phyloP scores from a whole-genome alignment of 805 yeast species.

The Starmerella vaccinii region DNA sequence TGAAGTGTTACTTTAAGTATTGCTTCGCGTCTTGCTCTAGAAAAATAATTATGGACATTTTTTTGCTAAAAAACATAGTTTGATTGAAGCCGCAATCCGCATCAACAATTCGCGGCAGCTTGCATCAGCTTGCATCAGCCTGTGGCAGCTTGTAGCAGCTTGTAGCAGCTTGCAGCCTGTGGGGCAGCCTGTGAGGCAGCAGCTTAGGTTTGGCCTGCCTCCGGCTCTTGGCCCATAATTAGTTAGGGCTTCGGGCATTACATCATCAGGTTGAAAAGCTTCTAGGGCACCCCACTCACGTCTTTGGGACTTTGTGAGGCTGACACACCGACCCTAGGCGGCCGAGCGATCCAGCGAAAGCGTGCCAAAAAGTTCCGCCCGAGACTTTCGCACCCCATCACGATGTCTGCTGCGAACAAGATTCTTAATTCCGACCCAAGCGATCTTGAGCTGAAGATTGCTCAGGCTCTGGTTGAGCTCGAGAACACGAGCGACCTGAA shows the following conservation, averaged over 20 bases:
- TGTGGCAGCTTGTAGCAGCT: too few relatives aligned
- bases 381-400: slow-evolving; percentile 16
- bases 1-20: too few relatives aligned
- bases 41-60: too few relatives aligned
- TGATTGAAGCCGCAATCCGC: too few relatives aligned
- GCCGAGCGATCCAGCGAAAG: background rate
- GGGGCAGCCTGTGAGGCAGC: too few relatives aligned
- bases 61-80: too few relatives aligned
- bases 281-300: background rate
- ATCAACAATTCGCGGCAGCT: too few relatives aligned
- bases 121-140: too few relatives aligned
- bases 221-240: too few relatives aligned
- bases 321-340: slow-evolving; percentile 1
- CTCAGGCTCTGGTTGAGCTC: slow-evolving; percentile 95
- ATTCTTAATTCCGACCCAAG: slow-evolving; percentile 89
- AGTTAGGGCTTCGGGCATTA: slow-evolving; percentile 11
- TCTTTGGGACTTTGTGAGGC: slow-evolving; percentile 3
- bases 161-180: too few relatives aligned
- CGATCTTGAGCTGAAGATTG: slow-evolving; percentile 98
- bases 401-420: slow-evolving; percentile 95
- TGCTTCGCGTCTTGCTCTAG: too few relatives aligned
- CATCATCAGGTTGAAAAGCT: background rate
- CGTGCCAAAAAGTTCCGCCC: slow-evolving; percentile 12
- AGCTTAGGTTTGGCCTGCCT: too few relatives aligned
- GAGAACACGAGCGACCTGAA: slow-evolving; percentile 89